Conservation (phyloP, 2,329 filamentous ascomycete species). For the Claviceps sp. region DNA sequence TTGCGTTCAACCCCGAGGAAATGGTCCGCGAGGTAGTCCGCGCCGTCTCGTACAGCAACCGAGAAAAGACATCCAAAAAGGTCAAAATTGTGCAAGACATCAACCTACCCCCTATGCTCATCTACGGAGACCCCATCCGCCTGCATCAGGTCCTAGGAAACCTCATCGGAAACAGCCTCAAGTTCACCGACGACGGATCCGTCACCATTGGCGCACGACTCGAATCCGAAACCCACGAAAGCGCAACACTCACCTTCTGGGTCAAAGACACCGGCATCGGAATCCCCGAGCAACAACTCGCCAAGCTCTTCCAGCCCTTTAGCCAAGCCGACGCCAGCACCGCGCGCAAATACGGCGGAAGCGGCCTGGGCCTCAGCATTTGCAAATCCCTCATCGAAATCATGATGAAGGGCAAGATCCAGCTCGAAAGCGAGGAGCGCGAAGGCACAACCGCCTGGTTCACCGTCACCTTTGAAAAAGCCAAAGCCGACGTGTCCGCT, state of each 20-base stretch:
- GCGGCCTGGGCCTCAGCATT: slow-evolving; percentile 80
- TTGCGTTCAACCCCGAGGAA: slow-evolving; percentile 53
- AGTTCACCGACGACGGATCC: slow-evolving; percentile 78
- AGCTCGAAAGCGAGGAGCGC: slow-evolving; percentile 63
- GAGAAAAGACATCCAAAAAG: slow-evolving; percentile 47
- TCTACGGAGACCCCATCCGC: slow-evolving; percentile 52
- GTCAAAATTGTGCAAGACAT: slow-evolving; percentile 58
- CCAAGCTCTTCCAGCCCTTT: slow-evolving; percentile 83
- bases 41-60: slow-evolving; percentile 52
- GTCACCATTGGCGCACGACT: slow-evolving; percentile 71
- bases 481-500: slow-evolving; percentile 44
- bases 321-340: slow-evolving; percentile 87
- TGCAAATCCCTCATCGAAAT: slow-evolving; percentile 90
- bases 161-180: slow-evolving; percentile 82
- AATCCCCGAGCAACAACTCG: slow-evolving; percentile 67
- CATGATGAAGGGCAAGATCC: slow-evolving; percentile 78
- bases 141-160: slow-evolving; percentile 64
- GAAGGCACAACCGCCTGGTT: slow-evolving; percentile 64
- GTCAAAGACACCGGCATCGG: slow-evolving; percentile 87
- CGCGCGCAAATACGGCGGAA: slow-evolving; percentile 81
- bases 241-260: slow-evolving; percentile 67
- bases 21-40: slow-evolving; percentile 55
- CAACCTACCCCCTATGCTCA: slow-evolving; percentile 58
- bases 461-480: slow-evolving; percentile 75
- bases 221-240: slow-evolving; percentile 55